phyloP scores from a whole-genome alignment of 1,284 basidiomycete genomes.

The Exobasidium rhododendri region DNA sequence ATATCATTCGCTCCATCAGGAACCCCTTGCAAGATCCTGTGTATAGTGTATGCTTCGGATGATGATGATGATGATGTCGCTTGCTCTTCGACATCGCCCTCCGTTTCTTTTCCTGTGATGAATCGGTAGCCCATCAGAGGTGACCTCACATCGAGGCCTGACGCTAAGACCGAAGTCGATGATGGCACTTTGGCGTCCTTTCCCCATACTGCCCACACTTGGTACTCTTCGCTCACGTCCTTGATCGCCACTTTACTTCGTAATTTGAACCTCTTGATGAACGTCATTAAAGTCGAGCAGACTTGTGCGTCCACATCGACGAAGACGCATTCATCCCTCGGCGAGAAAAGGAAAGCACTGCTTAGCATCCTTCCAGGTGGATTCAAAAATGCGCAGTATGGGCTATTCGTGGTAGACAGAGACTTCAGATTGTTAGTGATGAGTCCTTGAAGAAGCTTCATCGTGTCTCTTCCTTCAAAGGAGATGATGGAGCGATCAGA shows the following conservation, averaged over 20 bases:
- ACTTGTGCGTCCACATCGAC: constrained; percentile 69
- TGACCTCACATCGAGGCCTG: constrained; percentile 26
- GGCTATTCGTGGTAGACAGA: constrained; percentile 58
- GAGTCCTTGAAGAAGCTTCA: constrained; percentile 83
- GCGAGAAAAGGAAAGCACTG: constrained; percentile 78
- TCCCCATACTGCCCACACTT: constrained; percentile 78
- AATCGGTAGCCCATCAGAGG: constrained; percentile 40
- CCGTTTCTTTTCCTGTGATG: constrained; percentile 12
- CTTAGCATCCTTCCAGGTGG: constrained; percentile 90
- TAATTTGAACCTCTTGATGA: constrained; percentile 80
- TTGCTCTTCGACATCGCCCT: not conserved
- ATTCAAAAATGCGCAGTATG: constrained; percentile 78
- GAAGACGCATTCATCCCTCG: constrained; percentile 55
- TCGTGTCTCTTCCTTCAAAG: constrained; percentile 75
- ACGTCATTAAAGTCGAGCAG: constrained; percentile 61
- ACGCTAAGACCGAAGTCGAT: not conserved
- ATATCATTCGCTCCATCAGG: constrained; percentile 83
- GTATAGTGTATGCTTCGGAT: constrained; percentile 64
- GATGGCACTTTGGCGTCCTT: constrained; percentile 33
- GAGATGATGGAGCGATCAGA: constrained; percentile 10
- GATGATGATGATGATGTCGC: not conserved
- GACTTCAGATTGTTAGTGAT: constrained; percentile 63
- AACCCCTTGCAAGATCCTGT: constrained; percentile 77
- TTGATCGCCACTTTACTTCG: constrained; percentile 78
- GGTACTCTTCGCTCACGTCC: constrained; percentile 71